Conservation (phyloP, 2,329 filamentous ascomycete genomes). For the Pseudogymnoascus sp. region DNA sequence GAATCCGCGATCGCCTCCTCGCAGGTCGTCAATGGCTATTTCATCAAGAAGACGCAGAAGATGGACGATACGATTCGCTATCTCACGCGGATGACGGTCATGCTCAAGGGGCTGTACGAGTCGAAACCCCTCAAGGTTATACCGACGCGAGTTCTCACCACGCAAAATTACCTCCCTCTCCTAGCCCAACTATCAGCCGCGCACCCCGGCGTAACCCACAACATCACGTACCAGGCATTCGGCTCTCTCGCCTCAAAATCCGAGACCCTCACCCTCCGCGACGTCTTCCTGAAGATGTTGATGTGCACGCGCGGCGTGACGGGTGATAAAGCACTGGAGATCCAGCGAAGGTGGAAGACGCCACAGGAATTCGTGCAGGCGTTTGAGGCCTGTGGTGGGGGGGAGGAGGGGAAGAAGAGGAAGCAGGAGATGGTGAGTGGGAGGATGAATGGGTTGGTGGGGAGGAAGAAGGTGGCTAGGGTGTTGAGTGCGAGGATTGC, state of each 20-base stretch:
- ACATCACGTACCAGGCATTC: slow-evolving; percentile 65
- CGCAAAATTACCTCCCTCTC: slow-evolving; percentile 57
- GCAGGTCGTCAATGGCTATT: slow-evolving; percentile 71
- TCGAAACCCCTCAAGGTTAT: slow-evolving; percentile 50
- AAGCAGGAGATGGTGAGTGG: slow-evolving; percentile 52
- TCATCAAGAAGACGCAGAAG: slow-evolving; percentile 66
- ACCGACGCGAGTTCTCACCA: slow-evolving; percentile 54
- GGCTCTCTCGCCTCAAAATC: slow-evolving; percentile 67
- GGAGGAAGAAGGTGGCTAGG: slow-evolving; percentile 60
- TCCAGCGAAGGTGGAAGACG: slow-evolving; percentile 70
- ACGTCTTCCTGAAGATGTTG: slow-evolving; percentile 75
- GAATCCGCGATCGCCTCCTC: slow-evolving; percentile 67
- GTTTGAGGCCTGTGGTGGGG: slow-evolving; percentile 47
- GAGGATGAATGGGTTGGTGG: slow-evolving; percentile 49
- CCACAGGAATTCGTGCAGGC: slow-evolving; percentile 64
- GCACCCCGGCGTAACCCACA: slow-evolving; percentile 43
- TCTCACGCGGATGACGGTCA: slow-evolving; percentile 60
- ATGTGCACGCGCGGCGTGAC: slow-evolving; percentile 72
- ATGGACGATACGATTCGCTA: slow-evolving; percentile 74
- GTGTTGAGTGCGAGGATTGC: slow-evolving; percentile 60
- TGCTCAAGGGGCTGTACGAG: slow-evolving; percentile 60
- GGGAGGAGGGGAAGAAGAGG: slow-evolving; percentile 39
- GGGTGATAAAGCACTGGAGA: slow-evolving; percentile 70
- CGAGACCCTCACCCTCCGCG: slow-evolving; percentile 62
- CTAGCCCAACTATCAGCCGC: slow-evolving; percentile 49